Evolutionary conservation across 495 filamentous ascomycete genomes (phyloP), one percentile per base, ranked within the genome.

Genomic region (Daldinia decipiens): DNA sequence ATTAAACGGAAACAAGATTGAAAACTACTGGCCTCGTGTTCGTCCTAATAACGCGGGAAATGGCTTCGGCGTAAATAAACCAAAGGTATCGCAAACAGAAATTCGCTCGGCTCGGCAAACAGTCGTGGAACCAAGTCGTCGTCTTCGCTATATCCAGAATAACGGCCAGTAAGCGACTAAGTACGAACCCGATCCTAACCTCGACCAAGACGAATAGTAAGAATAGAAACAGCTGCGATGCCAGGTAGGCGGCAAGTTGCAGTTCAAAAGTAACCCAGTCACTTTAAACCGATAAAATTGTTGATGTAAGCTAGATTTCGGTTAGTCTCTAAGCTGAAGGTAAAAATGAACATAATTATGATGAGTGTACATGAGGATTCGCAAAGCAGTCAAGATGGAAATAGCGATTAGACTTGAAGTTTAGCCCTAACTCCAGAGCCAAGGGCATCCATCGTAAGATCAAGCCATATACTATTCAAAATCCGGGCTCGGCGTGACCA

Each of bases 111-210:
- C 51, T 76, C 59, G 72, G 57, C 59, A 56, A 64, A 74, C 73
- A 47, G 79, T 75, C 54, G 79, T 81, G 76, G 68, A 79, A 81
- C 77, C 72, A 73, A 67, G 60, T 60, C 60, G 54, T 55, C 59
- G 53, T 63, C 66, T 74, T 72, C 67, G 71, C 36, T 65, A 65
- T 80, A 79, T 71, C 77, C 79, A 79, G 58, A 72, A 76, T 68
- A 76, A 75, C 29, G 27, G 72, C 53, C 43, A 45, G 55, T 53
- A 76, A 76, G 56, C 15, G 59, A 60, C 34, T 59, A 75, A 75
- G 62, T 62, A 70, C 63, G 70, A 56, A 75, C 74, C 70, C 39
- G 62, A 70, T 60, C 66, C 70, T 56, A 62, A 34, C 56, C 47
- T 59, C 40, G 38, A 60, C 52, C 56, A 65, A 76, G 70, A 65